These are phyloP conservation scores for Prosopis cineraria DNA, from an alignment of 306 rosid genomes.

Conservation along the genomic window DNA sequence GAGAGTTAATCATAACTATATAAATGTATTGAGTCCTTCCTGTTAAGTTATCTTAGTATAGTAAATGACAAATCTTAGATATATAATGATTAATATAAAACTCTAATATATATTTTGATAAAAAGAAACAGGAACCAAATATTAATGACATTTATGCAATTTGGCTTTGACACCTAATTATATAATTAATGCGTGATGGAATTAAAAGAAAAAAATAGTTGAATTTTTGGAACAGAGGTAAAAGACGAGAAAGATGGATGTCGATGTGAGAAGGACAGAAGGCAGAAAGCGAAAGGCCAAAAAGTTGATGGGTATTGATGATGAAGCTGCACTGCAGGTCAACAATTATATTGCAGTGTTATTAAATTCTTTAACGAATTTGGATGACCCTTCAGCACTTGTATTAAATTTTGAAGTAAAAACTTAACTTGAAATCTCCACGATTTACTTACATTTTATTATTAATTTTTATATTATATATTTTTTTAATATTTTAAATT, in stretches of 20 bases:
- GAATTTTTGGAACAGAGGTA: neutral
- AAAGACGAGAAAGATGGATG: neutral
- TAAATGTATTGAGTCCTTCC: no score
- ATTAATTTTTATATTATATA: no score
- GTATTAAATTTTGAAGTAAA: no score
- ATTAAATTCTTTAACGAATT: conserved; percentile 38
- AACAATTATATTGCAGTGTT: conserved; percentile 36
- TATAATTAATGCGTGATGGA: neutral
- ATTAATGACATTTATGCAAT: neutral
- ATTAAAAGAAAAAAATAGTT: neutral
- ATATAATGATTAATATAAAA: no score
- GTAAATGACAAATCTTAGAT: no score
- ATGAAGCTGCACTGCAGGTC: conserved; percentile 33
- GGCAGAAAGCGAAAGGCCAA: neutral
- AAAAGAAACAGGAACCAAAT: neutral
- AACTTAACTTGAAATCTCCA: no score
- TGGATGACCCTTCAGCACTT: no score
- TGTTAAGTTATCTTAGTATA: no score
- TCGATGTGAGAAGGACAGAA: neutral
- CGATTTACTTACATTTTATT: no score
- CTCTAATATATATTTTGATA: no score
- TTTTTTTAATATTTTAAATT: no score
- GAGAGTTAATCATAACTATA: no score
- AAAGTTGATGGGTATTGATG: conserved; percentile 22
- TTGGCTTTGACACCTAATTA: neutral